Evolutionary conservation across 2,329 filamentous ascomycete genomes (phyloP), one percentile per base, ranked within the genome.

Genomic region (Purpureocillium takamizusanense): DNA sequence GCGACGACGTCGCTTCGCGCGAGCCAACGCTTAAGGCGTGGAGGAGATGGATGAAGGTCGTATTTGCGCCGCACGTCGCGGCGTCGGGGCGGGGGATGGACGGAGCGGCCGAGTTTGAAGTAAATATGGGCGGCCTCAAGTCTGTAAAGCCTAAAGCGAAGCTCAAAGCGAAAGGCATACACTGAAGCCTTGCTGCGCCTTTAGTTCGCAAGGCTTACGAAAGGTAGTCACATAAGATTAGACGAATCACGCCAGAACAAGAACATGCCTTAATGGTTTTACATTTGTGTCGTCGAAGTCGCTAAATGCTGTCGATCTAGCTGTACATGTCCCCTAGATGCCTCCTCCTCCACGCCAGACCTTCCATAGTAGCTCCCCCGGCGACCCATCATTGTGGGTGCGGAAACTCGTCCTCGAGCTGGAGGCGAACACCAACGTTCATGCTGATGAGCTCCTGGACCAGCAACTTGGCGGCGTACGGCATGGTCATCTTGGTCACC

Each of bases 401-500:
- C 13, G 88, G 88, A 60, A 98, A 98, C 64, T 97, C 87, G 57
- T 98, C 92, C 53, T 87, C 87, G 48, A 98, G 65, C 67, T 90
- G 86, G 63, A 98, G 69, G 41, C 85, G 74, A 42, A 94, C 90
- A 45, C 89, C 85, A n/a, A 98, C 87, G 60, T 98, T 98, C 92
- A 98, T 98, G 60, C 87, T 94, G 55, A 94, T 82, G 53, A 98
- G 64, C 66, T 98, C 92, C 67, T 98, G 92, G 35, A 97, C 86
- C 40, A 98, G 67, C 56, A 98, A 66, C 72, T 98, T 97, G 1
- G 92, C 92, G 14, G 92, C 92, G 62, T 98, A 98, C 27, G 92
- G 92, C 74, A 98, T 94, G 27, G 83, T 90, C 83, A 98, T 95
- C 61, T 84, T 83, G 13, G 87, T 83, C 18, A 98, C 86, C 23